Evolutionary conservation across 176 grass and related monocot genomes (phyloP).

Genomic region (Bromus sterilis): DNA sequence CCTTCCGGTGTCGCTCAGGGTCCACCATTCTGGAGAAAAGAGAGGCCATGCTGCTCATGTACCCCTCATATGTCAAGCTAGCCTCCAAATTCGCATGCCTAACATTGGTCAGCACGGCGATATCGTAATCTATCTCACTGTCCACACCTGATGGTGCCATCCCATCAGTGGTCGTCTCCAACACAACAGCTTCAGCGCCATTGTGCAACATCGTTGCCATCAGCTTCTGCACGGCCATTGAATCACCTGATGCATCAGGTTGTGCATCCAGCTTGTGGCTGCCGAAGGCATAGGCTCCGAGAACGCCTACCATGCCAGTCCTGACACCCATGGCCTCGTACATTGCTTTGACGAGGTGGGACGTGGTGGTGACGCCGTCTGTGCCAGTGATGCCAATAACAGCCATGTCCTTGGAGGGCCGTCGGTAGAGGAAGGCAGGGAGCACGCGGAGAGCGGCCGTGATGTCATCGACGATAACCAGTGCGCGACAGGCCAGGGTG

Average conservation of each 20-base stretch:
- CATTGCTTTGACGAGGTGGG: conserved; percentile 85
- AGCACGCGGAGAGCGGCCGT: conserved; percentile 40
- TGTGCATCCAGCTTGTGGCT: conserved; percentile 54
- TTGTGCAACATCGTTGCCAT: conserved; percentile 94
- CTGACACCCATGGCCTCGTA: conserved; percentile 81
- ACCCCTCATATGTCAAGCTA: conserved; percentile 57
- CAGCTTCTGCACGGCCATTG: conserved; percentile 71
- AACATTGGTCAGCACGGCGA: conserved; percentile 81
- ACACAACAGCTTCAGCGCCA: conserved; percentile 71
- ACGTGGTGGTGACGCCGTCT: conserved; percentile 44
- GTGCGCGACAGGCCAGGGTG: conserved; percentile 72
- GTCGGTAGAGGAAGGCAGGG: conserved; percentile 67
- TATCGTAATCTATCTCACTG: conserved; percentile 77
- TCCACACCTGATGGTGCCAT: conserved; percentile 32
- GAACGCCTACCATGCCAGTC: conserved; percentile 63
- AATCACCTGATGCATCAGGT: conserved; percentile 42
- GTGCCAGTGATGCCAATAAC: conserved; percentile 72
- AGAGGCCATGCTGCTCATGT: conserved; percentile 55
- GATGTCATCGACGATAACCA: conserved; percentile 88
- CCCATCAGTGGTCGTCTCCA: conserved; percentile 57
- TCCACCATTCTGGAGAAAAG: conserved; percentile 84
- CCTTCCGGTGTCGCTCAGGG: conserved; percentile 75
- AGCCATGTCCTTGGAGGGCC: conserved; percentile 56
- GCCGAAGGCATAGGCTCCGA: conserved; percentile 65
- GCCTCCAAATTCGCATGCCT: conserved; percentile 42